Conservation (phyloP, 208 protist species). For the Porcisia hertigi region DNA sequence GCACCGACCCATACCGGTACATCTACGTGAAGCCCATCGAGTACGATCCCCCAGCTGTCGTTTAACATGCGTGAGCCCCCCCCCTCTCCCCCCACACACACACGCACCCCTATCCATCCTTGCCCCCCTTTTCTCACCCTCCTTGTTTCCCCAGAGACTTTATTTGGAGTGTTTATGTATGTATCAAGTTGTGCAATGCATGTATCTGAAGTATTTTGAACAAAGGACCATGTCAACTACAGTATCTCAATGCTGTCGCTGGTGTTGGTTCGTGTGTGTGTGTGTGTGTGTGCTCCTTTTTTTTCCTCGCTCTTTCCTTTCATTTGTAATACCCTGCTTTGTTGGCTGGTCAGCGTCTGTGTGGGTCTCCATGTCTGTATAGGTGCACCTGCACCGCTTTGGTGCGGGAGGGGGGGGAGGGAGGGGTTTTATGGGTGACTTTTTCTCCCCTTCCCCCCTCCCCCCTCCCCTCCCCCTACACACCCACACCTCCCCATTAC, state of each 20-base stretch:
- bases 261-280: neutral
- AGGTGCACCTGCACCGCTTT: too few relatives aligned
- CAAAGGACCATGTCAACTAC: neutral
- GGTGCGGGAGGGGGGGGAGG: too few relatives aligned
- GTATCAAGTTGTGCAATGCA: neutral
- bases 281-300: neutral
- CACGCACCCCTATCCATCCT: neutral
- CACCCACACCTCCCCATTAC: neutral
- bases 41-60: constrained; percentile 69
- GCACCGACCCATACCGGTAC: constrained; percentile 75
- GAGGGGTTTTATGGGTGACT: too few relatives aligned
- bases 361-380: too few relatives aligned
- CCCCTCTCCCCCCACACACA: neutral
- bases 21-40: constrained; percentile 78
- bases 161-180: too few relatives aligned
- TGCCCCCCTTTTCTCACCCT: too few relatives aligned
- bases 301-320: too few relatives aligned
- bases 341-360: neutral
- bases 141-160: too few relatives aligned
- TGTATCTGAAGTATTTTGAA: neutral
- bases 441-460: neutral
- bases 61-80: constrained; percentile 5
- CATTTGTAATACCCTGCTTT: too few relatives aligned
- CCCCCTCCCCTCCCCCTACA: neutral
- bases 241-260: neutral